These are phyloP conservation scores for Pichia sp. DNA, from an alignment of 1,139 yeast genomes.

Conservation along the genomic window DNA sequence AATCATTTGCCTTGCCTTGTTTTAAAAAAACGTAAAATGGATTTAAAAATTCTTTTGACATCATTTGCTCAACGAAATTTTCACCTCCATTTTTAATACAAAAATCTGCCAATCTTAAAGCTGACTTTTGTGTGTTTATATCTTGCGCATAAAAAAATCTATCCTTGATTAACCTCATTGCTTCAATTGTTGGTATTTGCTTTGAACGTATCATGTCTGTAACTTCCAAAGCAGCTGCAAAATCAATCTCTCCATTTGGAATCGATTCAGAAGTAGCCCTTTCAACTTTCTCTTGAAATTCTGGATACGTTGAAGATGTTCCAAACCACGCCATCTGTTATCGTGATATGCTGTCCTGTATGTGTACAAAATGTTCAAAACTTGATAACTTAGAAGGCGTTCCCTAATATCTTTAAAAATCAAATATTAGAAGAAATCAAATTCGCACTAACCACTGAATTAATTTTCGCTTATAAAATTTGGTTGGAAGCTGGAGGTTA, in stretches of 20 bases:
- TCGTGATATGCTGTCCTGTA: no score
- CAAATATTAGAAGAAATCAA: no score
- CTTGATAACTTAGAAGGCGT: no score
- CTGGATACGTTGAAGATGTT: conserved; percentile 32
- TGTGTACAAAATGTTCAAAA: no score
- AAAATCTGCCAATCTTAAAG: conserved; percentile 72
- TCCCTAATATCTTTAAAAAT: no score
- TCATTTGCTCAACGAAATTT: conserved; percentile 73
- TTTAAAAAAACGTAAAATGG: conserved; percentile 43
- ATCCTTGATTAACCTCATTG: conserved; percentile 77
- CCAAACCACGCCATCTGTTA: conserved; percentile 77
- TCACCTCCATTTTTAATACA: conserved; percentile 92
- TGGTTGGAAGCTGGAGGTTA: no score
- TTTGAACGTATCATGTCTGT: conserved; percentile 85
- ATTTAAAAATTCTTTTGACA: conserved; percentile 85
- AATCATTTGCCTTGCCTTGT: conserved; percentile 38
- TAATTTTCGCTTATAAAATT: no score
- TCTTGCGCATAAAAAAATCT: conserved; percentile 52
- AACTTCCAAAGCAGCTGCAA: conserved; percentile 73
- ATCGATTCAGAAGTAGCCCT: conserved; percentile 84
- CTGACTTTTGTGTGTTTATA: conserved; percentile 72
- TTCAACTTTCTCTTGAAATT: conserved; percentile 59
- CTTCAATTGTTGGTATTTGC: conserved; percentile 73
- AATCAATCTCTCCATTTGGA: conserved; percentile 88
- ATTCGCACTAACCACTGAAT: no score